phyloP scores from a whole-genome alignment of 768 basidiomycete species.

The Suillus clintonianus region DNA sequence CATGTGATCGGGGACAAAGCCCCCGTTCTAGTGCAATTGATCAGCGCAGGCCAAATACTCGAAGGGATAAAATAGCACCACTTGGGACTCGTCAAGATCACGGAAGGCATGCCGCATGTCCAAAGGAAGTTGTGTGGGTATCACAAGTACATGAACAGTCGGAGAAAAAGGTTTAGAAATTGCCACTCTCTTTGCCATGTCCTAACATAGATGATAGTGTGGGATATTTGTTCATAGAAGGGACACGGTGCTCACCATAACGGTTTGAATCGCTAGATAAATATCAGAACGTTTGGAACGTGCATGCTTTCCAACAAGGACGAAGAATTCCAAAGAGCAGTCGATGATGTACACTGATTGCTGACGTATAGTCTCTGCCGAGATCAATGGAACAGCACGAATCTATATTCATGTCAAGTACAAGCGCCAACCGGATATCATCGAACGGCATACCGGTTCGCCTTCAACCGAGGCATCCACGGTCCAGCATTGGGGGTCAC shows the following conservation, averaged over 20 bases:
- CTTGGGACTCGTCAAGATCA: slow-evolving; percentile 59
- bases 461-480: slow-evolving; percentile 43
- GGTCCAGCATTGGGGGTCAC: slow-evolving; percentile 61
- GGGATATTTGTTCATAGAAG: neutral
- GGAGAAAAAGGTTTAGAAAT: slow-evolving; percentile 66
- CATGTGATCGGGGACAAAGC: slow-evolving; percentile 71
- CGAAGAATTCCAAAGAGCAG: slow-evolving; percentile 79
- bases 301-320: slow-evolving; percentile 70
- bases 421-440: slow-evolving; percentile 1
- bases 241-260: slow-evolving; percentile 44
- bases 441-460: slow-evolving; percentile 40
- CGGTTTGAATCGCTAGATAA: slow-evolving; percentile 56
- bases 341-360: slow-evolving; percentile 66
- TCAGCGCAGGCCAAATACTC: neutral
- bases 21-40: slow-evolving; percentile 43
- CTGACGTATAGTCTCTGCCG: slow-evolving; percentile 37
- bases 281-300: slow-evolving; percentile 62
- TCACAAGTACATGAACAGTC: slow-evolving; percentile 68
- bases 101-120: slow-evolving; percentile 72
- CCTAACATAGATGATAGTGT: slow-evolving; percentile 36
- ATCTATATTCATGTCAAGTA: slow-evolving; percentile 41
- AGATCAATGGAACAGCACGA: slow-evolving; percentile 43
- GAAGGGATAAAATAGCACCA: slow-evolving; percentile 45
- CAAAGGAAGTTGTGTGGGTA: slow-evolving; percentile 74
- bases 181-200: slow-evolving; percentile 53